Conservation (phyloP, 805 yeast genomes). For the Zygoascus ofunaensis region DNA sequence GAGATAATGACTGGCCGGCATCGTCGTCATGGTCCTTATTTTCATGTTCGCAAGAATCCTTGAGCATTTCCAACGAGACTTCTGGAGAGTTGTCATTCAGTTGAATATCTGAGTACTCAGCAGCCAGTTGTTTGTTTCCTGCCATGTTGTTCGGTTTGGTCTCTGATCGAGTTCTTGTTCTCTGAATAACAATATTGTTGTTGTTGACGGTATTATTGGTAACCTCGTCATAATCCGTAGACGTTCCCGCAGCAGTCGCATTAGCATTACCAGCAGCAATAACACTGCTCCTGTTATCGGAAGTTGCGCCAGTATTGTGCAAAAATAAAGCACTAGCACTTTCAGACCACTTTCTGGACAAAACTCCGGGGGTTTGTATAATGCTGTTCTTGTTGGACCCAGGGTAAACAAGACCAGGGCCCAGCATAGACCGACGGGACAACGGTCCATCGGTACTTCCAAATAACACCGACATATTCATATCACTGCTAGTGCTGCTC, state of each 20-base stretch:
- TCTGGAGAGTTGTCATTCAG: neutral
- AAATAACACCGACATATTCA: neutral
- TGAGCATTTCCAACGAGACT: neutral
- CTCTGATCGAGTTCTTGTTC: neutral
- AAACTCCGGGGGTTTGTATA: neutral
- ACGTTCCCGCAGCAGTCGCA: neutral
- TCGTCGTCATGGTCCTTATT: neutral
- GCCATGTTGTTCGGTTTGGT: neutral
- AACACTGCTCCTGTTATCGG: neutral
- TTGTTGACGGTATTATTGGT: too few relatives aligned
- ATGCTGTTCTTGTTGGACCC: neutral
- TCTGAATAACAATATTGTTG: too few relatives aligned
- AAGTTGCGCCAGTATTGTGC: neutral
- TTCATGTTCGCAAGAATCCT: neutral
- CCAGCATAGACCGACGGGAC: neutral
- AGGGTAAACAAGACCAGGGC: neutral
- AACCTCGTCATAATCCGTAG: neutral
- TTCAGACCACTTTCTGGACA: neutral
- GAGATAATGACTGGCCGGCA: too few relatives aligned
- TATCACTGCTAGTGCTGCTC: neutral
- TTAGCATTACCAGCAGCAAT: neutral
- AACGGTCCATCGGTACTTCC: neutral
- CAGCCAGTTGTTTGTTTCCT: neutral
- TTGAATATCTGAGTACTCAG: neutral
- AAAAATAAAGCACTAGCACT: neutral